phyloP scores from a whole-genome alignment of 179 eudicot species.

The Heliamphora pulchella region DNA sequence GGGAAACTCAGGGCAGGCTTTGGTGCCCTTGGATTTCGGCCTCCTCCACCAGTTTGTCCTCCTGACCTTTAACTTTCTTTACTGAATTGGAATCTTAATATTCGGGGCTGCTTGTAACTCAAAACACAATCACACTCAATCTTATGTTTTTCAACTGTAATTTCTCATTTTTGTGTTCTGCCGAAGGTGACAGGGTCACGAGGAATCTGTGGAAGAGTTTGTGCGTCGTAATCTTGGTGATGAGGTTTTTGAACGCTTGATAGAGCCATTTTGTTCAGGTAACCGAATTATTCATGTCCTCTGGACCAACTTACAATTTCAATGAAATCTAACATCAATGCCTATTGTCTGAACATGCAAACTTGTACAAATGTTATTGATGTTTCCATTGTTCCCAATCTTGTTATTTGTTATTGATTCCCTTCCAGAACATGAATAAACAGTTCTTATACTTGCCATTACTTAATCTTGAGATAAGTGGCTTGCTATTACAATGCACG shows the following conservation, averaged over 20 bases:
- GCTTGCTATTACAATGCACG: neutral
- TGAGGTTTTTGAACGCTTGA: conserved; percentile 84
- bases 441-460: neutral
- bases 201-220: conserved; percentile 84
- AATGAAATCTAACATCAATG: neutral
- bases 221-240: conserved; percentile 85
- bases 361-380: neutral
- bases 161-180: conserved; percentile 20
- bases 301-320: neutral
- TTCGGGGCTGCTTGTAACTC: neutral
- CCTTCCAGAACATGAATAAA: neutral
- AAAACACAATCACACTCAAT: neutral
- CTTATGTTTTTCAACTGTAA: neutral
- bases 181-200: conserved; percentile 52
- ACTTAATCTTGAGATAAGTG: neutral
- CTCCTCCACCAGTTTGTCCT: conserved; percentile 61
- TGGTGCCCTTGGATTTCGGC: conserved; percentile 78
- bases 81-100: neutral
- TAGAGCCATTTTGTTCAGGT: conserved; percentile 95
- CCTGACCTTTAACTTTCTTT: neutral
- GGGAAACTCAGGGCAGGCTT: conserved; percentile 79
- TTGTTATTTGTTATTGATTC: no score
- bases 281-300: neutral
- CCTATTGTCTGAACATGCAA: neutral
- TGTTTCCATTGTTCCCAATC: neutral